Evolutionary conservation across 805 yeast genomes (phyloP), one percentile per base, ranked within the genome.

Genomic region (Ogataea minuta): DNA sequence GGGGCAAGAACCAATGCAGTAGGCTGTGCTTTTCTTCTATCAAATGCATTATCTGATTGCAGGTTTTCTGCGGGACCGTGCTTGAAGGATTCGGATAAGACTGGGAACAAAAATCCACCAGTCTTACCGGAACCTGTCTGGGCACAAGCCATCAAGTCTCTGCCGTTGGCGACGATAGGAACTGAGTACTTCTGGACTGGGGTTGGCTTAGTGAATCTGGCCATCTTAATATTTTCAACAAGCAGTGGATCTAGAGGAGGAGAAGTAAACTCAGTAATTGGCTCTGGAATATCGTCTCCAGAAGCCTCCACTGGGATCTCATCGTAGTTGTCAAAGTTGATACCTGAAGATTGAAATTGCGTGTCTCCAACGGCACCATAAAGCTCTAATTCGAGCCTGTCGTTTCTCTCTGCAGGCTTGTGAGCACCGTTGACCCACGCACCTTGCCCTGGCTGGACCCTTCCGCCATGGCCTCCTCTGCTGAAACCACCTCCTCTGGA

Each of bases 121-220:
- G 99, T 93, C 74, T 93, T 93, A 79, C 99, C 99, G 44, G 98
- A 90, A 57, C 99, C 99, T 3, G 99, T 93, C 44, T 96, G 98
- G 1, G 98, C 97, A 72, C 96, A 87, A 1, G 96, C 96, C 46
- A 93, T 69, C 34, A 93, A 65, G 58, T 91, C 97, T 52, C 95
- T 77, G 20, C 73, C 75, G 32, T 74, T 70, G 31, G 86, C 66
- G 20, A 87, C 68, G 16, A 79, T 70, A 4, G 99, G 97, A 28
- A 93, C 79, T 6, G 90, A 77, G 58, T 93, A 96, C 45, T 88
- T 78, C 66, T 93, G 99, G 49, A 93, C 87, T 4, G 97, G 99
- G 24, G 99, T 93, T 62, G 99, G 99, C 68, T 77, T 88, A 50
- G 86, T 79, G 74, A 91, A 93, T 67, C 96, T 81, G 28, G 98